Evolutionary conservation across 441 rosid genomes (phyloP).

Genomic region (Iberis amara): DNA sequence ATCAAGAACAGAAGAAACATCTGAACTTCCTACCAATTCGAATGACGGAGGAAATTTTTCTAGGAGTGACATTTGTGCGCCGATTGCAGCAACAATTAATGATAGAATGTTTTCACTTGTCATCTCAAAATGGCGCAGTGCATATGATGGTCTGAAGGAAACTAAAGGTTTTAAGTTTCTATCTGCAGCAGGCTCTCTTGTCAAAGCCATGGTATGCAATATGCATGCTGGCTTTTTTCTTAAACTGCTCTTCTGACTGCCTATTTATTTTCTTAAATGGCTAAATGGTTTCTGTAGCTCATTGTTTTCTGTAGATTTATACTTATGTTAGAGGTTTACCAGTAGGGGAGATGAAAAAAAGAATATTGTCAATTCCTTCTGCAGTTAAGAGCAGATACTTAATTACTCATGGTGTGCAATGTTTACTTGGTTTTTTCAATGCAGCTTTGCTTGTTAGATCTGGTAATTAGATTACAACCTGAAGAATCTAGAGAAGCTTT

Average conservation of each 20-base stretch:
- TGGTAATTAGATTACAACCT: slow-evolving; percentile 66
- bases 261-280: too few species aligned
- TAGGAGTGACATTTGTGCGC: slow-evolving; percentile 82
- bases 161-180: slow-evolving; percentile 75
- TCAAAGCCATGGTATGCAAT: slow-evolving; percentile 73
- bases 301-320: slow-evolving; percentile 1
- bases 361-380: not conserved
- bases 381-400: not conserved
- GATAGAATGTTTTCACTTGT: slow-evolving; percentile 87
- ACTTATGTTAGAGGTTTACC: slow-evolving; percentile 1
- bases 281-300: slow-evolving; percentile 6
- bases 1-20: slow-evolving; percentile 33
- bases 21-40: slow-evolving; percentile 32
- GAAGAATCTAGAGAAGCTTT: slow-evolving; percentile 84
- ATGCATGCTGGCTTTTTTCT: slow-evolving; percentile 19
- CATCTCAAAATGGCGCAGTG: slow-evolving; percentile 76
- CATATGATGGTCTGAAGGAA: slow-evolving; percentile 83
- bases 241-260: not conserved
- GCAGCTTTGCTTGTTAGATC: slow-evolving; percentile 75
- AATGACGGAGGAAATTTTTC: slow-evolving; percentile 44
- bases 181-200: slow-evolving; percentile 74
- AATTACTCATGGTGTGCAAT: slow-evolving; percentile 13
- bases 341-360: not conserved
- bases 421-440: slow-evolving; percentile 13
- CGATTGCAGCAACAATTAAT: slow-evolving; percentile 83